Evolutionary conservation across 2,329 filamentous ascomycete genomes (phyloP).

Genomic region (Ascocoryne sarcoides): DNA sequence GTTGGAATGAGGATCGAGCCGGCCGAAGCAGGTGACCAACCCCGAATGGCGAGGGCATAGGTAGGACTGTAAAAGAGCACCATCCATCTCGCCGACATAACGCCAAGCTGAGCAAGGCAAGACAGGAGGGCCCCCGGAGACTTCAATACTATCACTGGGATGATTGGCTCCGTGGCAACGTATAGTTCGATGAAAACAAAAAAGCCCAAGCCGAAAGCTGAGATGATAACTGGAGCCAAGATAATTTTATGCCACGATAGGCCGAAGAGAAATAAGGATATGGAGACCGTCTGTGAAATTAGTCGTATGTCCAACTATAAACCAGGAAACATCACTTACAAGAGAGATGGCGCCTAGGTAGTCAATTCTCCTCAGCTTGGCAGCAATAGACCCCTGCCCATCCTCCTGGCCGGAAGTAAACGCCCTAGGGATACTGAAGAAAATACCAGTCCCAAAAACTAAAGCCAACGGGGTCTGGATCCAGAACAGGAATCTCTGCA

Average conservation of each 20-base stretch:
- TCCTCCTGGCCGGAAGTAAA: constrained; percentile 28
- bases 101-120: constrained; percentile 63
- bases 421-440: constrained; percentile 53
- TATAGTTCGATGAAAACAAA: constrained; percentile 57
- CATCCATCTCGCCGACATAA: constrained; percentile 76
- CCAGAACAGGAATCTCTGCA: constrained; percentile 68
- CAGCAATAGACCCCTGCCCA: constrained; percentile 31
- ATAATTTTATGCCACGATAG: constrained; percentile 57
- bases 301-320: constrained; percentile 2
- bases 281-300: constrained; percentile 45
- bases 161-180: constrained; percentile 59
- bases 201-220: constrained; percentile 39
- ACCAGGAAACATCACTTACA: constrained; percentile 33
- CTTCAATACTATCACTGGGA: constrained; percentile 61
- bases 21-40: constrained; percentile 58
- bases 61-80: constrained; percentile 75
- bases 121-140: constrained; percentile 64
- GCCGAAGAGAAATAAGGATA: constrained; percentile 64
- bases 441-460: constrained; percentile 51
- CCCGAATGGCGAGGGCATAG: constrained; percentile 68
- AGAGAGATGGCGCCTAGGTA: constrained; percentile 64
- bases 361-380: constrained; percentile 60
- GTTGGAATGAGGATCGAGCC: constrained; percentile 74
- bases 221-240: constrained; percentile 49
- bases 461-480: constrained; percentile 58